Evolutionary conservation across 2,329 filamentous ascomycete species (phyloP), one percentile per base, ranked within the genome.

Genomic region (Chrysosporium queenslandicum): DNA sequence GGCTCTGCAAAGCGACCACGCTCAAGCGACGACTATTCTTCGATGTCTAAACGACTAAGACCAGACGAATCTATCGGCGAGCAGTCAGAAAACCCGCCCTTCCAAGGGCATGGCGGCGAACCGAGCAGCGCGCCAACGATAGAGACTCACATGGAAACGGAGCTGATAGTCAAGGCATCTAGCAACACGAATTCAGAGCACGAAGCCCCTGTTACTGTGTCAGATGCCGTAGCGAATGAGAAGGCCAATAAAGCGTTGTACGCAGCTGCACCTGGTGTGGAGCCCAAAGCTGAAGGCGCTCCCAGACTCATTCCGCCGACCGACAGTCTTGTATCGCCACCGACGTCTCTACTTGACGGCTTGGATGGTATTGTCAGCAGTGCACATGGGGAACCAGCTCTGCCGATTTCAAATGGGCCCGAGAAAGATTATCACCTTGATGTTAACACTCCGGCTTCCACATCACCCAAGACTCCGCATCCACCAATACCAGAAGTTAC

Each of bases 1-100:
- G 70, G 68, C n/a, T 72, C 73, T n/a, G 68, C 72, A 36, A 81
- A 81, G 63, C 75, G 78, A 55, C 72, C 77, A 32, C 67, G 71
- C 37, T 64, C 67, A 4, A 70, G 68, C 50, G 75, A 72, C 29
- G 71, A 73, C 21, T 64, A 59, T 16, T 48, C 51, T 52, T 20
- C 49, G 59, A 14, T 47, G 50, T 14, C 40, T 56, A 16, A 63
- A 58, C 47, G 69, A 68, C 57, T 66, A 64, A 51, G 59, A 60
- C 29, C 70, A 68, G 58, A 63, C 66, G 53, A 65, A 66, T 49
- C 63, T 61, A 32, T 32, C 2, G 34, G 46, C 9, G 37, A 45
- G n/a, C 20, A 21, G 21, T 18, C 32, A 40, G 29, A 16, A 53
- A 63, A 61, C 9, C 63, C 62, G 37, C 63, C 64, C 16, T 45